Evolutionary conservation across 2,329 filamentous ascomycete species (phyloP).

Genomic region (Botryotinia convoluta): DNA sequence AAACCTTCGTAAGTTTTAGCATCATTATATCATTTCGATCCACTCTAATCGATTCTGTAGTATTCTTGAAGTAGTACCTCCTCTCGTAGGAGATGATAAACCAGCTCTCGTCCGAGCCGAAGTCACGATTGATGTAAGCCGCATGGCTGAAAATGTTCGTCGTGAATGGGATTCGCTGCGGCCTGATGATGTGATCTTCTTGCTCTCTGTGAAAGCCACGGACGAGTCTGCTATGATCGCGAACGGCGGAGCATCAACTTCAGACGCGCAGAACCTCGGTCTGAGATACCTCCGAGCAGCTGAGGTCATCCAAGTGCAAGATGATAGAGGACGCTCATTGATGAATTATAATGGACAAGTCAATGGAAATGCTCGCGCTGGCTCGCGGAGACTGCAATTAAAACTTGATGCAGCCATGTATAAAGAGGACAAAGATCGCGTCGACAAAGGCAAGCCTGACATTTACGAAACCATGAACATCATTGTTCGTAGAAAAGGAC

Average conservation of each 20-base stretch:
- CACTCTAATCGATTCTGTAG: conserved; percentile 36
- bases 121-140: conserved; percentile 77
- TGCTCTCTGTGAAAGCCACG: conserved; percentile 70
- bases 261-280: conserved; percentile 60
- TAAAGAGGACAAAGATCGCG: conserved; percentile 68
- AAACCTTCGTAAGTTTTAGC: conserved; percentile 60
- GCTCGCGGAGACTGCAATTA: conserved; percentile 69
- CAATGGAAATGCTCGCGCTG: conserved; percentile 61
- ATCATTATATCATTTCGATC: background rate
- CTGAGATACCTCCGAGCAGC: conserved; percentile 74
- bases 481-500: conserved; percentile 74
- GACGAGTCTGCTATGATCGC: conserved; percentile 48
- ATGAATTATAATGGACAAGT: conserved; percentile 60
- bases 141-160: conserved; percentile 71
- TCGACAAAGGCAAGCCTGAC: conserved; percentile 66
- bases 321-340: conserved; percentile 76
- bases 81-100: conserved; percentile 76
- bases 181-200: conserved; percentile 84
- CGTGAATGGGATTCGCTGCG: conserved; percentile 88
- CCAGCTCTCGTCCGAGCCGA: conserved; percentile 87
- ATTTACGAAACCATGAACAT: conserved; percentile 85
- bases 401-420: conserved; percentile 79
- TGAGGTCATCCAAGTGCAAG: conserved; percentile 79
- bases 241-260: conserved; percentile 52
- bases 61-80: conserved; percentile 80